Evolutionary conservation across 2,329 filamentous ascomycete genomes (phyloP).

Genomic region (Nigrospora sphaerica): DNA sequence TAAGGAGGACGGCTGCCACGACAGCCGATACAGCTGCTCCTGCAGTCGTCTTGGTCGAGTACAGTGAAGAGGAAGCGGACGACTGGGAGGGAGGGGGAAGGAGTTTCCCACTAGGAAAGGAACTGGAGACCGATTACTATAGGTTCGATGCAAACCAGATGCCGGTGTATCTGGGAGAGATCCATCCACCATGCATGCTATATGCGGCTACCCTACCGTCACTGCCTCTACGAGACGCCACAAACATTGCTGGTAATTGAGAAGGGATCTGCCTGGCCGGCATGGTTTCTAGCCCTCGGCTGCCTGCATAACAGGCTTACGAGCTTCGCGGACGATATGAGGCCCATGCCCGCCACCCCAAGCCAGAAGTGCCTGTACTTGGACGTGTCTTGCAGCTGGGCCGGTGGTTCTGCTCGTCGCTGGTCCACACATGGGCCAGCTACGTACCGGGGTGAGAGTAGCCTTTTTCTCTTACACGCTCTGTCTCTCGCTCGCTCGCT

Average conservation of each 20-base stretch:
- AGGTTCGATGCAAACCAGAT: no score
- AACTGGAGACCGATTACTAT: no score
- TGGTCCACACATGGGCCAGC: no score
- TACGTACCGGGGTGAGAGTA: no score
- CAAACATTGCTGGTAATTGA: constrained; percentile 35
- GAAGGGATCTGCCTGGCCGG: constrained; percentile 27
- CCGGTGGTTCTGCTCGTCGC: no score
- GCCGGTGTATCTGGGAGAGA: constrained; percentile 11
- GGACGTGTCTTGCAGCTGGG: constrained; percentile 3
- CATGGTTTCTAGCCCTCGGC: constrained; percentile 28
- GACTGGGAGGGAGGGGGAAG: no score
- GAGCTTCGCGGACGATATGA: constrained; percentile 21
- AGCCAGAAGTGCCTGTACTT: constrained; percentile 15
- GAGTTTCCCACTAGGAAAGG: no score
- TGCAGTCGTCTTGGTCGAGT: no score
- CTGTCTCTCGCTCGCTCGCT: no score
- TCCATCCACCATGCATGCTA: constrained; percentile 33
- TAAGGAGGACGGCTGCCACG: background rate
- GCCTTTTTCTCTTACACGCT: no score
- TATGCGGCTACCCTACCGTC: constrained; percentile 42
- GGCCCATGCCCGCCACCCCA: constrained; percentile 23
- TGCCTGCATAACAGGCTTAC: constrained; percentile 31
- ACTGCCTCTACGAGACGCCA: constrained; percentile 39
- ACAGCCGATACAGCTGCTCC: no score
- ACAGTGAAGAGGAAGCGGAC: no score